A percentile compares a stretch with the other conserved stretches of the same genome.
These are phyloP conservation scores for Diaporthe sp. DNA, from an alignment of 2,329 filamentous ascomycete genomes.

Conservation along the genomic window DNA sequence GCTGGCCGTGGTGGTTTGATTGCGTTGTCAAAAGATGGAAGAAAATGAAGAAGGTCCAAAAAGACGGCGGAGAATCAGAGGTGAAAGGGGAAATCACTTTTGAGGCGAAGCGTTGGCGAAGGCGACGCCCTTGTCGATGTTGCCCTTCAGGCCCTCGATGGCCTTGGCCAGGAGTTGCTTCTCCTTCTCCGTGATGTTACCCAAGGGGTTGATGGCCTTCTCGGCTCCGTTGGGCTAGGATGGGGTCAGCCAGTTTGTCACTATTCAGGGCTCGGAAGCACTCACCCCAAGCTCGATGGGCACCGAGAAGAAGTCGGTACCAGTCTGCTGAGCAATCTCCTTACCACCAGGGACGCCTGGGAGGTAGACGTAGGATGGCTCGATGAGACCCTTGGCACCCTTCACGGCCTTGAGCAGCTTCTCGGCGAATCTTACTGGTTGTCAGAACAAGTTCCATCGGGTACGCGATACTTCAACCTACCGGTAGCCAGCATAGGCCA, in stretches of 20 bases:
- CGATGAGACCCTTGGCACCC: conserved; percentile 92
- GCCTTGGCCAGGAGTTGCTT: conserved; percentile 85
- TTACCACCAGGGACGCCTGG: conserved; percentile 90
- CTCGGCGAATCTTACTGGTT: conserved; percentile 83
- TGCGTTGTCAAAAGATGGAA: conserved; percentile 39
- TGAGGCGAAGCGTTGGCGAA: conserved; percentile 90
- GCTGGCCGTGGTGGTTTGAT: conserved; percentile 25
- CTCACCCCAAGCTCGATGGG: conserved; percentile 95
- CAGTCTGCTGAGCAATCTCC: conserved; percentile 85
- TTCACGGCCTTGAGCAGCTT: conserved; percentile 89
- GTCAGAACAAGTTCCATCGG: conserved; percentile 34
- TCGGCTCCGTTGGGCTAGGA: conserved; percentile 83
- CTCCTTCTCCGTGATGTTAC: conserved; percentile 85
- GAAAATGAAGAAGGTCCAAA: conserved; percentile 43
- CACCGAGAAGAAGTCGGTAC: conserved; percentile 94
- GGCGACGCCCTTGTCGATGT: conserved; percentile 93
- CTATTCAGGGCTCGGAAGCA: conserved; percentile 45
- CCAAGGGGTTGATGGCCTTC: conserved; percentile 86
- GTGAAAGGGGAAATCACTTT: conserved; percentile 76
- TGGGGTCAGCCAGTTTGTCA: conserved; percentile 18
- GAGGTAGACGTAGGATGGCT: conserved; percentile 97
- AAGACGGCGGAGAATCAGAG: conserved; percentile 42
- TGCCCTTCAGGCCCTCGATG: conserved; percentile 86
- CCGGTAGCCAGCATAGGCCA: conserved; percentile 95
- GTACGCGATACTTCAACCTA: conserved; percentile 55